These are phyloP conservation scores for Lipomyces yarrowii DNA, from an alignment of 1,139 yeast species.

Conservation along the genomic window DNA sequence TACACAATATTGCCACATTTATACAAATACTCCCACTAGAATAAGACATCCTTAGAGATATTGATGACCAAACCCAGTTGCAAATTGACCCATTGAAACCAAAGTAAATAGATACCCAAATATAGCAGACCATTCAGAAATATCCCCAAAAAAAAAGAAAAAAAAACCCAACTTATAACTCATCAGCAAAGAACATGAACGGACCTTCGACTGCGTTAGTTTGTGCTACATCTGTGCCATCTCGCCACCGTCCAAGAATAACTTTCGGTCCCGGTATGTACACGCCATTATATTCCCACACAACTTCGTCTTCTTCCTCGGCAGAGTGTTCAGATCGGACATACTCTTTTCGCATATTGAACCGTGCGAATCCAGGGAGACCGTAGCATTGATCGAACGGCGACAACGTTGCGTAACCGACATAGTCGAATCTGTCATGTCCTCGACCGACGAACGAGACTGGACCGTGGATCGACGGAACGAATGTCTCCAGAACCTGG, in stretches of 20 bases:
- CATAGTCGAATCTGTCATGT: slow-evolving; percentile 23
- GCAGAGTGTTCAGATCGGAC: slow-evolving; percentile 5
- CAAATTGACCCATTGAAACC: too few species aligned
- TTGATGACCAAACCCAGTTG: too few species aligned
- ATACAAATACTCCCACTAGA: background rate
- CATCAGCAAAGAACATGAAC: slow-evolving; percentile 28
- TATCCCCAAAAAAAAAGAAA: background rate
- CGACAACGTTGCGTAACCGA: slow-evolving; percentile 17
- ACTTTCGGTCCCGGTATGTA: slow-evolving; percentile 31
- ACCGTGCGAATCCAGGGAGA: slow-evolving; percentile 30
- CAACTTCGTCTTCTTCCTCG: slow-evolving; percentile 23
- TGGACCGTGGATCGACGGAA: slow-evolving; percentile 26
- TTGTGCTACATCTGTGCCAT: slow-evolving; percentile 18
- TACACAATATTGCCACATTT: background rate
- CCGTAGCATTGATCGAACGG: slow-evolving; percentile 28
- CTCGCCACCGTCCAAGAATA: slow-evolving; percentile 29
- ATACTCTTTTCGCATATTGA: slow-evolving; percentile 30
- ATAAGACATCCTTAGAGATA: too few species aligned
- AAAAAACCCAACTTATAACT: slow-evolving; percentile 2
- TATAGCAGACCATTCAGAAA: background rate
- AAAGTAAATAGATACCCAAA: background rate
- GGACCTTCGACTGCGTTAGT: slow-evolving; percentile 30
- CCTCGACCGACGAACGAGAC: slow-evolving; percentile 26
- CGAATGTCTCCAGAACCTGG: slow-evolving; percentile 25
- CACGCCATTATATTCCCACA: slow-evolving; percentile 31